Base-by-base conservation (phyloP, 345 rosid genomes). In the Cardamine resedifolia region DNA sequence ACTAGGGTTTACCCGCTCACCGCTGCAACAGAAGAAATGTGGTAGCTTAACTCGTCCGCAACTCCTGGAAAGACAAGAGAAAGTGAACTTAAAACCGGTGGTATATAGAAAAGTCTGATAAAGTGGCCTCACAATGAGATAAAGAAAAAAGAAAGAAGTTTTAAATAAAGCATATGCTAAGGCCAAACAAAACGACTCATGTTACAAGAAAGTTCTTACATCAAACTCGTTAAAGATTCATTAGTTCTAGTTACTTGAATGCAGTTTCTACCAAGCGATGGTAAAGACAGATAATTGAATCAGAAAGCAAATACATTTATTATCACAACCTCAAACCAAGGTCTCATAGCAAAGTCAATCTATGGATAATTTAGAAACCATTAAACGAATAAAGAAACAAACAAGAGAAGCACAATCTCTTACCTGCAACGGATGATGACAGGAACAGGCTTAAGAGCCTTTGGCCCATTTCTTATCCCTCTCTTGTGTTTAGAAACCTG, bases 1-100 rank as follows among this genome's bases (percentile, higher is more conserved):
- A 18, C 36, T 75, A 4, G 66, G 71, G 57, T 34, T 66, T 52
- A 56, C 79, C 27, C 86, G 82, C 60, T 85, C 96, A 48, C 99
- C 97, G 47, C 97, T 90, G 90, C 99, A 95, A 78, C 99, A 91
- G 58, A 61, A 91, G 76, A 91, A 95, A 85, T 95, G 97, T 0
- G 92, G 99, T 64, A 95, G 82, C 86, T 91, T 95, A 7, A 87
- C 96, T 58, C 90, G 79, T 43, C 96, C 96, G 36, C 99, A 95
- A 58, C 83, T 78, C 96, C 97, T 91, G 83, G 44, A 82, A 70
- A 51, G 21, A 59, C 51, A 31, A 27, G 52, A 45, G 64, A 12
- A 3, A 10, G 23, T 24, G 53, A 10, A 66, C 27, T 64, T 74
- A 36, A 48, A 44, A 49, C 7, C 15, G 0, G 15, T 3, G 1